Conservation (phyloP, 495 filamentous ascomycete genomes). For the Neurospora sp. region DNA sequence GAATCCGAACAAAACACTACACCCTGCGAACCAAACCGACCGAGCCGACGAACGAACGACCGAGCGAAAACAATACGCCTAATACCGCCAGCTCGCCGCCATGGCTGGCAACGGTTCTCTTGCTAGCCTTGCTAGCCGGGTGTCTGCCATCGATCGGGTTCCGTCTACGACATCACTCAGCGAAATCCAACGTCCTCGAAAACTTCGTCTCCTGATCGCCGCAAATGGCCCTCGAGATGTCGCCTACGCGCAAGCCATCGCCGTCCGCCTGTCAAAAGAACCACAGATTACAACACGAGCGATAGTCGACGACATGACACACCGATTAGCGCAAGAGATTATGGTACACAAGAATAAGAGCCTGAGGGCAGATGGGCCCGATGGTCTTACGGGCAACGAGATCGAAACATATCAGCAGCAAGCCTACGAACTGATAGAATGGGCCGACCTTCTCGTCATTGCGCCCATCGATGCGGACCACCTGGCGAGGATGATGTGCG, state of each 20-base stretch:
- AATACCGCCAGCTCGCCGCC: background rate
- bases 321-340: conserved; percentile 41
- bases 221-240: conserved; percentile 42
- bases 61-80: background rate
- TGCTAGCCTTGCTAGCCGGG: background rate
- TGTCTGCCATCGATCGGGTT: conserved; percentile 1
- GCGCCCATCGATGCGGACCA: conserved; percentile 76
- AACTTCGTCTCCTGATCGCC: conserved; percentile 40
- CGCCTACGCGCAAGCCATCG: conserved; percentile 41
- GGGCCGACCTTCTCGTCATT: conserved; percentile 77
- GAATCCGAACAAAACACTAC: background rate
- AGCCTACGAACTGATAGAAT: conserved; percentile 65
- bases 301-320: conserved; percentile 42
- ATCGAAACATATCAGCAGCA: conserved; percentile 38
- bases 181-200: conserved; percentile 31
- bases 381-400: conserved; percentile 21
- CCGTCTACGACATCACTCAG: conserved; percentile 26
- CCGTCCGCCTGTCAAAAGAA: conserved; percentile 45
- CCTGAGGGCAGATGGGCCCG: conserved; percentile 17
- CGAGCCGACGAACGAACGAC: background rate
- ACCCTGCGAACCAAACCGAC: background rate
- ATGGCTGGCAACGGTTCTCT: background rate
- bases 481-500: conserved; percentile 72
- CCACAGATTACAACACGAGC: conserved; percentile 43
- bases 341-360: conserved; percentile 37